phyloP scores from a whole-genome alignment of 192 early-diverging fungal genomes.

The Rhizophagus sp. region DNA sequence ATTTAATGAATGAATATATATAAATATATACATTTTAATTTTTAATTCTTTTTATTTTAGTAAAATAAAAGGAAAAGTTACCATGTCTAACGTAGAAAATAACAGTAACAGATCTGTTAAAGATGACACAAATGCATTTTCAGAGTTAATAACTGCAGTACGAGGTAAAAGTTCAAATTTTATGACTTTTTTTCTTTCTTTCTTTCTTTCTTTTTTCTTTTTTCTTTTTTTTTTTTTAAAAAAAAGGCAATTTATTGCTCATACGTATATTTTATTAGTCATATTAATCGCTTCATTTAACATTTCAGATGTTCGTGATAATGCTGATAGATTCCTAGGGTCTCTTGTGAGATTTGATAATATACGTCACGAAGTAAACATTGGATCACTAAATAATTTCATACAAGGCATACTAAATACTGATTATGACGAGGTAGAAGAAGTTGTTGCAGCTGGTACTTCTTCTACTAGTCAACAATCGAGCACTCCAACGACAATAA shows the following conservation, averaged over 20 bases:
- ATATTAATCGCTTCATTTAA: no score
- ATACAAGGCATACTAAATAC: background rate
- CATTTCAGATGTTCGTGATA: background rate
- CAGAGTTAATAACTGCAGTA: background rate
- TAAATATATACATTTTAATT: no score
- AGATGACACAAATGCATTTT: background rate
- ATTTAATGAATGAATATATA: no score
- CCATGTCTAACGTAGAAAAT: background rate
- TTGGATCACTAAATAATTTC: background rate
- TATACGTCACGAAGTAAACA: background rate
- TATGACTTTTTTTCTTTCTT: no score
- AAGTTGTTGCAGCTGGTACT: background rate
- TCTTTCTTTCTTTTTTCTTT: no score
- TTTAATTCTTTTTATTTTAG: no score
- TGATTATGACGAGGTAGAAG: background rate
- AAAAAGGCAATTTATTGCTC: no score
- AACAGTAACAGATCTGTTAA: no score
- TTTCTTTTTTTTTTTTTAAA: no score
- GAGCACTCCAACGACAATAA: background rate
- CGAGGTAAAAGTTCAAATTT: background rate
- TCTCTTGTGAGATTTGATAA: background rate
- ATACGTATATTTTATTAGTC: background rate
- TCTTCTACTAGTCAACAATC: no score
- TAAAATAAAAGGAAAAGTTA: background rate
- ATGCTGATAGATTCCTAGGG: background rate